Evolutionary conservation across 2,329 filamentous ascomycete genomes (phyloP), one percentile per base, ranked within the genome.

Genomic region (Aureobasidium sp.): DNA sequence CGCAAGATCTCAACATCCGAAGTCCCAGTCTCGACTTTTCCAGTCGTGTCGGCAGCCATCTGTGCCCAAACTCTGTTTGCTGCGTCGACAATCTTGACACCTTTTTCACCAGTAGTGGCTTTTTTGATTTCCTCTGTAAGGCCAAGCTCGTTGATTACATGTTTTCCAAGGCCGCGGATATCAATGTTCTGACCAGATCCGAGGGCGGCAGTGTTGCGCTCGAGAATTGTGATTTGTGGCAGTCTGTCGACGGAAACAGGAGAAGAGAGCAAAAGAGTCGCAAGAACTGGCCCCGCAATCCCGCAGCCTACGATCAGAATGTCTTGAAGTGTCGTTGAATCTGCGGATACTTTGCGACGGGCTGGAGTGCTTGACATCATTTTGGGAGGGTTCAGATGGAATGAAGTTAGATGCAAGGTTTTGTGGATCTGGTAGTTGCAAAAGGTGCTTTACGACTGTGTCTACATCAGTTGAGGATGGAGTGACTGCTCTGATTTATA

Each of bases 1-100:
- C 82, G 73, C 75, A 84, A 78, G 52, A 85, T 83, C 69, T 84
- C 82, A 41, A 76, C 79, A 25, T 84, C 81, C 0, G 73, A 75
- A 0, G 79, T 80, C 0, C 67, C 68, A 15, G 67, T 63, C 29
- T 11, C 48, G 1, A 59, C 62, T n/a, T 64, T 65, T 8, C 68
- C 68, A 34, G 64, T 62, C 42, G 51, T 51, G 55, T 75, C 69
- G 66, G 66, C 27, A 65, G 65, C 31, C 22, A 44, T 57, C 39
- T 59, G 12, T 15, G 56, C 56, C 56, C 56, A 59, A 34, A 48
- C 14, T 9, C 34, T 67, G 27, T 22, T 58, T 11, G 27, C 61
- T 39, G n/a, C 31, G 29, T 59, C 56, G 3, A 81, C 70, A 41
- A 79, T 68, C 5, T 69, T 67, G n/a, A 74, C 69, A 34, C 78